Base-by-base conservation (phyloP, 2,329 filamentous ascomycete species). In the Cordyceps cateniannulata region DNA sequence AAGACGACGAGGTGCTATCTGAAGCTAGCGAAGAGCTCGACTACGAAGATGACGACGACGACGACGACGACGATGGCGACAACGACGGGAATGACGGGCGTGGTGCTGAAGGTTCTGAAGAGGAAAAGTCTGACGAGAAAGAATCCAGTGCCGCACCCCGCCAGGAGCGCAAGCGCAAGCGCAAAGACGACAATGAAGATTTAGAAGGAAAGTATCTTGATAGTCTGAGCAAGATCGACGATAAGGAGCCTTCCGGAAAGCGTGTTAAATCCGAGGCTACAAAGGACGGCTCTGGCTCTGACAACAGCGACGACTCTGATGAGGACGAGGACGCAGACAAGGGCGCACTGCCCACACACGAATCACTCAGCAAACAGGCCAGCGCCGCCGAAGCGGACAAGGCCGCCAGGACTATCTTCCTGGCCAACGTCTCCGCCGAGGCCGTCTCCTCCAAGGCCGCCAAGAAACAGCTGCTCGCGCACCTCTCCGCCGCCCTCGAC, bases 401-500 rank as follows among this genome's bases (percentile, higher is more conserved):
- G 77, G 90, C 93, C 9, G 84, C 85, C 62, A 89, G 95, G 61
- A 99, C 95, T 7, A 86, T 98, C 47, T 99, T 98, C 76, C 79
- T 99, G 14, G 89, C 90, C 69, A 99, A 99, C 69, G 91, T 99
- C 50, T 92, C 92, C 16, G 87, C 84, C 24, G 80, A 88, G 57
- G 91, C 91, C 47, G 91, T 98, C 69, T 89, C 86, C 53, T 92
- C 89, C 29, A 96, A 96, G 70, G 76, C 86, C 2, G 88, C 87
- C 38, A 92, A 91, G 76, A 96, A 91, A 77, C 82, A 82, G 3
- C 82, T 97, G 32, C 78, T 91, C 65, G 79, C 82, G 47, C 91
- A 97, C 72, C 84, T 97, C 50, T 81, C 83, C n/a, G 91, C 91
- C 1, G 88, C 91, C 69, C 79, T 96, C 54, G 77, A 81, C 60